These are phyloP conservation scores for Aspergillus diversus DNA, from an alignment of 495 filamentous ascomycete species.

Conservation along the genomic window DNA sequence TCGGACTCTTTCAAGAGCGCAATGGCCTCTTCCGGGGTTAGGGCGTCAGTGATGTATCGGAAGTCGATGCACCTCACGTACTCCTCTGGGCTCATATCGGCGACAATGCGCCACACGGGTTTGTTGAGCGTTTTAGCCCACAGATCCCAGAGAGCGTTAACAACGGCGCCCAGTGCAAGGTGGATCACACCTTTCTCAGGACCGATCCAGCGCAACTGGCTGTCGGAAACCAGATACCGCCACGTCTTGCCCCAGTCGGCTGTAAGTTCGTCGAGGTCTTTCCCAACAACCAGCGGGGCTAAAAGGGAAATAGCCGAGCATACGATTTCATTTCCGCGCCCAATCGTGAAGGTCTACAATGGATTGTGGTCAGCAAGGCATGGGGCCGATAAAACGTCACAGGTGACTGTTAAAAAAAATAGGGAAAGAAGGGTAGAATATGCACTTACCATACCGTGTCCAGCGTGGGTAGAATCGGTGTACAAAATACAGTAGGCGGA, in stretches of 20 bases:
- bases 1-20: slow-evolving; percentile 66
- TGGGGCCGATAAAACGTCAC: neutral
- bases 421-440: neutral
- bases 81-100: slow-evolving; percentile 86
- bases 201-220: slow-evolving; percentile 91
- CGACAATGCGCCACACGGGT: slow-evolving; percentile 88
- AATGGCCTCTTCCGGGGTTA: slow-evolving; percentile 84
- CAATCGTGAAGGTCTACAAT: slow-evolving; percentile 90
- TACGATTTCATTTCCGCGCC: slow-evolving; percentile 93
- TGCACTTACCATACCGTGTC: slow-evolving; percentile 81
- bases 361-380: neutral
- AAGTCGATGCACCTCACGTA: slow-evolving; percentile 89
- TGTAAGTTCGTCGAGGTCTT: slow-evolving; percentile 74
- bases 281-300: slow-evolving; percentile 69
- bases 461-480: slow-evolving; percentile 71
- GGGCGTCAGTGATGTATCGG: slow-evolving; percentile 90
- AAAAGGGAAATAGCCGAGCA: slow-evolving; percentile 81
- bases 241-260: slow-evolving; percentile 86
- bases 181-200: slow-evolving; percentile 96
- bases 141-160: slow-evolving; percentile 94
- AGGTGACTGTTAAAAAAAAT: neutral
- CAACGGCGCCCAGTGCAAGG: slow-evolving; percentile 84
- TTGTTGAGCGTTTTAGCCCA: slow-evolving; percentile 87
- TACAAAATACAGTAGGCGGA: slow-evolving; percentile 89
- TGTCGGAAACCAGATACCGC: slow-evolving; percentile 88